Percentiles rank a stretch among this genome's conserved stretches.
These are phyloP conservation scores for Phytophthora cactorum DNA, from an alignment of 352 stramenopile genomes.

Conservation along the genomic window DNA sequence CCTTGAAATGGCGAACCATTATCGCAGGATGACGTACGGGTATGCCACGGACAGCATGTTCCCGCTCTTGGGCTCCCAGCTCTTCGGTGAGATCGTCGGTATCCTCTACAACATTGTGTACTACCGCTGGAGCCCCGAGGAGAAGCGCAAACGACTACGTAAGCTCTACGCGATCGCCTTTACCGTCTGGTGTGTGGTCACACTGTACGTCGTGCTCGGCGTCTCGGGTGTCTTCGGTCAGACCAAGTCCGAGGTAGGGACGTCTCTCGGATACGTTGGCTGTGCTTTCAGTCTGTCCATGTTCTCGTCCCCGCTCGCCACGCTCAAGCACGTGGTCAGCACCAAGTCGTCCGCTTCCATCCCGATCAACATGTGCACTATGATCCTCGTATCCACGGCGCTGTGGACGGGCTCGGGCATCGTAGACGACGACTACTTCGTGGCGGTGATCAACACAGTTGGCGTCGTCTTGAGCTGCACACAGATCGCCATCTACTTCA, in stretches of 20 bases:
- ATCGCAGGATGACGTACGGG: conserved; percentile 32
- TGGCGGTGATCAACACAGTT: conserved; percentile 34
- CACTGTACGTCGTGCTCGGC: conserved; percentile 47
- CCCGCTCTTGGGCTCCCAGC: conserved; percentile 31
- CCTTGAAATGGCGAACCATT: no score
- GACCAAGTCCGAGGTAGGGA: conserved; percentile 23
- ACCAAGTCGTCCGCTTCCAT: conserved; percentile 37
- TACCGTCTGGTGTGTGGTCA: conserved; percentile 23
- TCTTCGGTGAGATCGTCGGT: conserved; percentile 27
- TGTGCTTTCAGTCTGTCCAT: conserved; percentile 26
- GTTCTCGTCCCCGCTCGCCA: conserved; percentile 36
- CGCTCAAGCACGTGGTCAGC: conserved; percentile 28
- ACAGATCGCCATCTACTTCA: conserved; percentile 57
- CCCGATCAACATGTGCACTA: conserved; percentile 37
- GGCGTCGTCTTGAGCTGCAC: conserved; percentile 42
- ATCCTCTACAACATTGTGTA: conserved; percentile 36
- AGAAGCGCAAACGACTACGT: conserved; percentile 22
- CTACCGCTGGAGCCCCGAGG: conserved; percentile 26
- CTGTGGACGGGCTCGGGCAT: conserved; percentile 28
- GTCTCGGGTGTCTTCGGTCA: conserved; percentile 39
- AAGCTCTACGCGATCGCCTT: conserved; percentile 24
- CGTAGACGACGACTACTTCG: conserved; percentile 33
- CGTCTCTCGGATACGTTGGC: conserved; percentile 34
- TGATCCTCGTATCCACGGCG: conserved; percentile 23
- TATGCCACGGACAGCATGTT: conserved; percentile 30